Evolutionary conservation across 352 stramenopile genomes (phyloP), one percentile per base, ranked within the genome.

Genomic region (Phytophthora tubulina): DNA sequence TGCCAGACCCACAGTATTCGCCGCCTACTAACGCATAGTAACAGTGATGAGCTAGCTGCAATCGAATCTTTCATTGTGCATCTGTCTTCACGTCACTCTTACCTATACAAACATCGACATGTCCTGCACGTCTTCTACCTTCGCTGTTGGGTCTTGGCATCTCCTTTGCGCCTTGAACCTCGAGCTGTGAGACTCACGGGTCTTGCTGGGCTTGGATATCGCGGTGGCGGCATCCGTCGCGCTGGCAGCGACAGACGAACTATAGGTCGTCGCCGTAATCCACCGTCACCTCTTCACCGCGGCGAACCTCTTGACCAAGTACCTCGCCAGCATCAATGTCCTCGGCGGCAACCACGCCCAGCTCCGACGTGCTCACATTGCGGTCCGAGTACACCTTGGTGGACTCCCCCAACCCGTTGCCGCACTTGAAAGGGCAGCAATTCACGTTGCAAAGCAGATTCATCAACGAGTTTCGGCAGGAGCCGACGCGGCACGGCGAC

Each of bases 381-480:
- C 32, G 10, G 6, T 2, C 9, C 30, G 46, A 42, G 2, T 13
- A 57, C 17, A 67, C 31, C 49, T 60, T 52, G 36, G 2, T n/a
- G 1, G 48, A 60, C 38, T 67, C 49, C 0, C 0, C 11, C 6
- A 60, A 6, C 1, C 50, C 60, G 49, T 67, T 60, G 3, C 49
- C 50, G 5, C 49, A 60, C 30, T 33, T 27, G 4, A 31, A 67
- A 5, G 39, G 49, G 11, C 49, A 67, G 17, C 60, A 55, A 6
- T 60, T 67, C n/a, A 53, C 13, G 49, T 41, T 67, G 60, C 60
- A 68, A 15, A 42, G 50, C 0, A 65, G 2, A 17, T 56, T n/a
- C 45, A 41, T 57, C 17, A 21, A 11, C 10, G 45, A 30, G 45
- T 57, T 56, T 0, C 17, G 17, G 13, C 45, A 65, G 7, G n/a